Evolutionary conservation across 2,329 filamentous ascomycete genomes (phyloP).

Genomic region (Penicillium paneum): DNA sequence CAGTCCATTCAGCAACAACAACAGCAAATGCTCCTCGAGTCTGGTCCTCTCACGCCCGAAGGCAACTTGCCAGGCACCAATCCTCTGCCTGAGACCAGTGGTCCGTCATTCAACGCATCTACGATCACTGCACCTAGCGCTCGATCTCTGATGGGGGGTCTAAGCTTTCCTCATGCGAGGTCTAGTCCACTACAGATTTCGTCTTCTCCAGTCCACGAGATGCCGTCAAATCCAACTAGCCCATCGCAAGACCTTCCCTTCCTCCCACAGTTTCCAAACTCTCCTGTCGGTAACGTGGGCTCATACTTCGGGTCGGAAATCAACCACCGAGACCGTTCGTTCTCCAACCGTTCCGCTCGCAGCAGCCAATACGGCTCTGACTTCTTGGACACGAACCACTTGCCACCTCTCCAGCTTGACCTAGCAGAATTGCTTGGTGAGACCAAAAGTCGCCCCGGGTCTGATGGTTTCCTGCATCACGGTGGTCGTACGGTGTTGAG

Average conservation of each 20-base stretch:
- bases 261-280: constrained; percentile 32
- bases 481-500: constrained; percentile 38
- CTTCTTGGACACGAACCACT: constrained; percentile 30
- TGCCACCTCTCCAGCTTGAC: constrained; percentile 32
- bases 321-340: constrained; percentile 39
- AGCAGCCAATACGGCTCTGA: constrained; percentile 39
- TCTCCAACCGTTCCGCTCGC: constrained; percentile 41
- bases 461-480: constrained; percentile 34
- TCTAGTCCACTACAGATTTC: constrained; percentile 37
- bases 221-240: constrained; percentile 35
- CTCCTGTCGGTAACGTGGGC: constrained; percentile 32
- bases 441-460: constrained; percentile 30
- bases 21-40: constrained; percentile 43
- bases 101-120: constrained; percentile 22
- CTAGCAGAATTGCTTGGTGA: constrained; percentile 31
- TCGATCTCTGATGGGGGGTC: constrained; percentile 36
- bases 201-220: constrained; percentile 33
- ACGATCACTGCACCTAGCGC: constrained; percentile 30
- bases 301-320: constrained; percentile 35
- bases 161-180: constrained; percentile 35
- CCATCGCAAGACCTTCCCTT: constrained; percentile 32
- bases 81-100: constrained; percentile 31
- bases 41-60: constrained; percentile 57
- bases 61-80: constrained; percentile 56
- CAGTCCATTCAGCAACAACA: constrained; percentile 47